Conservation (phyloP, 148 eudicot species). For the Rhododendron ovatum region DNA sequence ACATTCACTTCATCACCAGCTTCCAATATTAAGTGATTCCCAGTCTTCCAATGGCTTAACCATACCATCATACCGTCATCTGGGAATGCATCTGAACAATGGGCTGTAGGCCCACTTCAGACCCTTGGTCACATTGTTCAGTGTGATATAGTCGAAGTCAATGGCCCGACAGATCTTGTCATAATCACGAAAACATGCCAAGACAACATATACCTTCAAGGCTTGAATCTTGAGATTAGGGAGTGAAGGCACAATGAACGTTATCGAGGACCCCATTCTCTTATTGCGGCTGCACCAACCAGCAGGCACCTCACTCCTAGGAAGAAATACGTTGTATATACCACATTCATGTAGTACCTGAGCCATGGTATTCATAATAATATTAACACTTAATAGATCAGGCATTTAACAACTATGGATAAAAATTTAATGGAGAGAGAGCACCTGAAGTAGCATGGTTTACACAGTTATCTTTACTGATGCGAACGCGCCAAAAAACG, state of each 20-base stretch:
- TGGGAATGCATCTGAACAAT: too few species aligned
- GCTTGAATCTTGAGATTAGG: neutral
- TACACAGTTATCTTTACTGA: neutral
- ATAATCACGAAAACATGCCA: neutral
- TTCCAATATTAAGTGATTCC: neutral
- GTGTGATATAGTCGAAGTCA: neutral
- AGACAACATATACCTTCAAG: constrained; percentile 2
- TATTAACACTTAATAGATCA: too few species aligned
- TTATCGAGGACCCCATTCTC: neutral
- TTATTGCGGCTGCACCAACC: neutral
- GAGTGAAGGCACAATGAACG: neutral
- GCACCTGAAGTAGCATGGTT: neutral
- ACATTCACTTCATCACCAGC: too few species aligned
- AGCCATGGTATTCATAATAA: neutral
- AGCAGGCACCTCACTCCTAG: neutral
- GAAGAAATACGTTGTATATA: constrained; percentile 6
- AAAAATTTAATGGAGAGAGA: neutral
- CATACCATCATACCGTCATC: too few species aligned
- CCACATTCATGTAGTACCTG: constrained; percentile 12
- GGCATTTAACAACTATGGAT: neutral
- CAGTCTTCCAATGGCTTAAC: neutral
- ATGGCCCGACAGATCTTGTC: neutral
- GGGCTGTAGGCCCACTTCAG: neutral
- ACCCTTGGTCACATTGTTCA: neutral
- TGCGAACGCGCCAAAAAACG: too few species aligned